Percentiles rank a stretch among this genome's conserved stretches.
phyloP scores from a whole-genome alignment of 148 eudicot species.

The Rheum nobile region DNA sequence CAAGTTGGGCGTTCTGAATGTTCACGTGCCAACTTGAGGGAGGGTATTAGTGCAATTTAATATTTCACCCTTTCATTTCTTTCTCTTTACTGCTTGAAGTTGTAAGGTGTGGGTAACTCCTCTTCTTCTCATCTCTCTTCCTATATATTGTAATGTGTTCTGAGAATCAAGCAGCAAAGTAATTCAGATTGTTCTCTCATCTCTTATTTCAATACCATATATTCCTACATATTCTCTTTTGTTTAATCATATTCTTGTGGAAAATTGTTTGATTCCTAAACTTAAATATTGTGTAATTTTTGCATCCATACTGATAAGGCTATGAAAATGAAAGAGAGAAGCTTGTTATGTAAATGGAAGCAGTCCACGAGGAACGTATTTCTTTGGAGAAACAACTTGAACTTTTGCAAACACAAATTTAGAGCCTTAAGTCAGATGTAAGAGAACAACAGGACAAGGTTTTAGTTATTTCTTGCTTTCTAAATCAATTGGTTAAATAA shows the following conservation, averaged over 20 bases:
- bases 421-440: conserved; percentile 46
- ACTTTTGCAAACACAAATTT: conserved; percentile 46
- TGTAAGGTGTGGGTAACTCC: too few species aligned
- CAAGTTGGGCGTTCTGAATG: too few species aligned
- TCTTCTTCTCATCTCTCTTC: too few species aligned
- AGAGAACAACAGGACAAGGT: conserved; percentile 59
- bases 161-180: too few species aligned
- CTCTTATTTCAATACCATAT: neutral
- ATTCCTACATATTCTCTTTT: neutral
- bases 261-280: neutral
- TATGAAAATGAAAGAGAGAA: conserved; percentile 83
- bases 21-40: too few species aligned
- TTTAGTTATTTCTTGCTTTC: conserved; percentile 1
- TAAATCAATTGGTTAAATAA: neutral
- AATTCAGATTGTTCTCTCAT: too few species aligned
- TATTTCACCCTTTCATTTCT: too few species aligned
- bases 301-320: conserved; percentile 30
- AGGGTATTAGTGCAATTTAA: too few species aligned
- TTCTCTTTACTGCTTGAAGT: too few species aligned
- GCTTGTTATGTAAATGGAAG: conserved; percentile 92
- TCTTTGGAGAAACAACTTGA: conserved; percentile 58
- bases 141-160: too few species aligned
- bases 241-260: neutral
- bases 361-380: conserved; percentile 48
- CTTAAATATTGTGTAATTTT: neutral